Evolutionary conservation across 1,284 basidiomycete genomes (phyloP), one percentile per base, ranked within the genome.

Genomic region (Taiwanofungus camphoratus): DNA sequence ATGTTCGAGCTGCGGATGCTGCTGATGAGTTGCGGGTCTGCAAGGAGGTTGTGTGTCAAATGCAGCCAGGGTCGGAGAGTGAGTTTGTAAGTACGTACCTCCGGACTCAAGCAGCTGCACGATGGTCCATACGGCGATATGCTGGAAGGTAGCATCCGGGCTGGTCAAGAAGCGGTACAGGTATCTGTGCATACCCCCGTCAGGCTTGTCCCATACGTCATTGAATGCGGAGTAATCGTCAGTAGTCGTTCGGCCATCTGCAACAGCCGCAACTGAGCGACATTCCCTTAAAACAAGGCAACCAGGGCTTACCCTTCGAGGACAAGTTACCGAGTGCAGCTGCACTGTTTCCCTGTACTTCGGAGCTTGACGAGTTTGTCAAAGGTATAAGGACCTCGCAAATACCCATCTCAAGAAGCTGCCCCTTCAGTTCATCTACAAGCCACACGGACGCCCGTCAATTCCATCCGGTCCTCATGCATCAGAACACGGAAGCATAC

Each of bases 111-210:
- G 76, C 21, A 99, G 70, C 61, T 99, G 95, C 9, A 98, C 94
- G 51, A 98, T 94, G 1, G 95, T 98, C 93, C 93, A 97, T 32
- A 99, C 94, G 22, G 96, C 96, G 55, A 99, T 99, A 64, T 99
- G 96, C 66, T 98, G 95, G 85, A 99, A 99, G 0, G 96, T 99
- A n/a, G 92, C 89, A 63, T 99, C 96, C 13, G 89, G 73, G 58
- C 87, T 92, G 43, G 86, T 92, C 52, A 99, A 69, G 82, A 99
- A 99, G 36, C 92, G 82, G 59, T 92, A 87, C 33, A 99, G 74
- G 66, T 99, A 99, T 50, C 82, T 82, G 62, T 98, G 94, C 72
- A 99, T 85, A 30, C 96, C 96, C 21, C 94, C 96, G 46, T 96
- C 93, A 4, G 96, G 96, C 64, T 92, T 87, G 57, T 92, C 89